Evolutionary conservation across 345 rosid genomes (phyloP).

Genomic region (Bruguiera gymnorhiza): DNA sequence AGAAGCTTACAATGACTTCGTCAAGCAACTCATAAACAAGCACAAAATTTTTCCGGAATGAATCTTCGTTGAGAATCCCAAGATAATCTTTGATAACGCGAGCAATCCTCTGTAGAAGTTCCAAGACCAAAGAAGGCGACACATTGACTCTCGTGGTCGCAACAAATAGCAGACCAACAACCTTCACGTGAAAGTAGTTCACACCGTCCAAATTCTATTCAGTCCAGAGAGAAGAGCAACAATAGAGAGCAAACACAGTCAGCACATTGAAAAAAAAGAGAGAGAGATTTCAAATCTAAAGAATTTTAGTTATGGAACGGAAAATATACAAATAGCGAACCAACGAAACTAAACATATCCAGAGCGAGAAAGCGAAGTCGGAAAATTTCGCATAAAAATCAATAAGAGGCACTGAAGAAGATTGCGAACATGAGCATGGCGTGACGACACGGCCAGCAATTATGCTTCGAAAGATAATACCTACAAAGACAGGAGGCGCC

Average conservation of each 20-base stretch:
- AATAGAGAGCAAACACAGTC: slow-evolving; percentile 3
- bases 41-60: slow-evolving; percentile 83
- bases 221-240: background rate
- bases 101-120: slow-evolving; percentile 92
- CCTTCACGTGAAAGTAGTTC: slow-evolving; percentile 96
- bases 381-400: background rate
- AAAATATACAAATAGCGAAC: too few relatives aligned
- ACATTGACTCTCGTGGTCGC: slow-evolving; percentile 91
- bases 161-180: slow-evolving; percentile 85
- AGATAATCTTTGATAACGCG: slow-evolving; percentile 97
- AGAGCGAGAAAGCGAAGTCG: too few relatives aligned
- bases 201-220: slow-evolving; percentile 86
- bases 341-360: too few relatives aligned
- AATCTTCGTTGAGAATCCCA: slow-evolving; percentile 93
- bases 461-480: slow-evolving; percentile 46
- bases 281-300: background rate
- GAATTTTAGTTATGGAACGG: too few relatives aligned
- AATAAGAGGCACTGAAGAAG: background rate
- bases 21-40: slow-evolving; percentile 97
- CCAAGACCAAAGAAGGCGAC: slow-evolving; percentile 94
- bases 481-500: slow-evolving; percentile 99
- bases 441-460: background rate
- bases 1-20: slow-evolving; percentile 84
- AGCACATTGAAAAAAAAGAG: background rate
- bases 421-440: background rate